Evolutionary conservation across 805 yeast genomes (phyloP).

Genomic region (Pichia exigua): DNA sequence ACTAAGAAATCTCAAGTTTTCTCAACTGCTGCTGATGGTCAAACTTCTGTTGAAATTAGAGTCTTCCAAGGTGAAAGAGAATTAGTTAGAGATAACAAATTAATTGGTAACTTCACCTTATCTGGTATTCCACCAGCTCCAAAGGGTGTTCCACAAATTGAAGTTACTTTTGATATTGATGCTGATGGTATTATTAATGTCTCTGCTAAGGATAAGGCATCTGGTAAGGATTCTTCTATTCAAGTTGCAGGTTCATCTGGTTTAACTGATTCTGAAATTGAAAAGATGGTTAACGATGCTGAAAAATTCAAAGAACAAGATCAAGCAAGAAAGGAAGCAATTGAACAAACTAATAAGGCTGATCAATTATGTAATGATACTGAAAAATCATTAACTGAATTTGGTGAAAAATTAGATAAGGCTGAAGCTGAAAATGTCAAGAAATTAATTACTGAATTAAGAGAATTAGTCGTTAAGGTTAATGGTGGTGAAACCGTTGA

Average conservation of each 20-base stretch:
- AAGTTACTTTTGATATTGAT: slow-evolving; percentile 92
- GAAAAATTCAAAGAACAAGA: slow-evolving; percentile 54
- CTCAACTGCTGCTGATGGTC: slow-evolving; percentile 95
- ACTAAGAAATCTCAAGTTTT: slow-evolving; percentile 93
- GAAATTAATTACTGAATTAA: slow-evolving; percentile 49
- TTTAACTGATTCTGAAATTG: slow-evolving; percentile 60
- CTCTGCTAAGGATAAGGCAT: slow-evolving; percentile 70
- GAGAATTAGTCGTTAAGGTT: slow-evolving; percentile 58
- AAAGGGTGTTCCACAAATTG: slow-evolving; percentile 91
- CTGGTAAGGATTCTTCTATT: slow-evolving; percentile 69
- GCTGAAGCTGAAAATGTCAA: slow-evolving; percentile 41
- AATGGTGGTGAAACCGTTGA: slow-evolving; percentile 44
- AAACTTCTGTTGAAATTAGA: slow-evolving; percentile 93
- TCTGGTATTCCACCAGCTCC: slow-evolving; percentile 94
- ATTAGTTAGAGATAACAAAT: slow-evolving; percentile 94
- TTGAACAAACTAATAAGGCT: slow-evolving; percentile 70
- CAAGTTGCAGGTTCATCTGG: slow-evolving; percentile 67
- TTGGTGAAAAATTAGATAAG: slow-evolving; percentile 50
- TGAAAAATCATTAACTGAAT: slow-evolving; percentile 75
- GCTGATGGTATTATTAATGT: slow-evolving; percentile 90
- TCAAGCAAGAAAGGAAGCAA: slow-evolving; percentile 47
- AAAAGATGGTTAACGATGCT: slow-evolving; percentile 58
- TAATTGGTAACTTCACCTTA: slow-evolving; percentile 93
- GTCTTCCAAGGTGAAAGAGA: slow-evolving; percentile 99
- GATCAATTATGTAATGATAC: slow-evolving; percentile 81